Evolutionary conservation across 371 early-diverging fungal species (phyloP).

Genomic region (Mucor sp.): DNA sequence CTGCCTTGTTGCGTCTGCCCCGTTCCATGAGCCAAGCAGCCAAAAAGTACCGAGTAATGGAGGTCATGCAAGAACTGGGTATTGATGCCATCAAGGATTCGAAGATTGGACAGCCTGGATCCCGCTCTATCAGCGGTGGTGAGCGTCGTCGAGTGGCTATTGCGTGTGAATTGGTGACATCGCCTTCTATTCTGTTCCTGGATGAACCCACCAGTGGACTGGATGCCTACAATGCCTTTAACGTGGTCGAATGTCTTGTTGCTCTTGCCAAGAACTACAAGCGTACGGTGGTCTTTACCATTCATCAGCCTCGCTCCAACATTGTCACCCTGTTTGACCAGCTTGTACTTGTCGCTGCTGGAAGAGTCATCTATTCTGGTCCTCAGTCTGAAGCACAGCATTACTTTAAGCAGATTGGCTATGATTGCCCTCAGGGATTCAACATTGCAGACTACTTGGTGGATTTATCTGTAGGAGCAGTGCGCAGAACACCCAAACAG

Average conservation of each 20-base stretch:
- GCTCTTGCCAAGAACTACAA: slow-evolving; percentile 79
- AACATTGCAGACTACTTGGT: slow-evolving; percentile 93
- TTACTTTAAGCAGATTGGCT: slow-evolving; percentile 73
- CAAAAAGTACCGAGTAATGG: slow-evolving; percentile 66
- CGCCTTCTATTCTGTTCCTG: slow-evolving; percentile 87
- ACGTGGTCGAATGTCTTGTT: slow-evolving; percentile 88
- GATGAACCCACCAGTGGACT: slow-evolving; percentile 96
- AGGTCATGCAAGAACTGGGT: slow-evolving; percentile 78
- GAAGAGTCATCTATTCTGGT: slow-evolving; percentile 84
- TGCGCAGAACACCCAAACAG: slow-evolving; percentile 28
- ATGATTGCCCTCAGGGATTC: slow-evolving; percentile 86
- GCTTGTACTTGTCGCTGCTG: slow-evolving; percentile 83
- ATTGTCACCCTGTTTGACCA: slow-evolving; percentile 91
- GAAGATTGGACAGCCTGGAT: slow-evolving; percentile 75
- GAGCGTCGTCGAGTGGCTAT: slow-evolving; percentile 86
- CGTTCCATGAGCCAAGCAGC: slow-evolving; percentile 60
- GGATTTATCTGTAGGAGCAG: slow-evolving; percentile 73
- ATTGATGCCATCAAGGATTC: slow-evolving; percentile 78
- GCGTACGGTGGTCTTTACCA: slow-evolving; percentile 90
- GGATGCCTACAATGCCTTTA: slow-evolving; percentile 91
- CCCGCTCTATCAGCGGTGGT: slow-evolving; percentile 85
- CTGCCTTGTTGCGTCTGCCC: slow-evolving; percentile 80
- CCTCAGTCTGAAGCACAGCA: slow-evolving; percentile 50
- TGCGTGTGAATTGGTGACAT: slow-evolving; percentile 87
- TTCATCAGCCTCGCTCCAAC: slow-evolving; percentile 95